A percentile compares a stretch with the other conserved stretches of the same genome.
phyloP scores from a whole-genome alignment of 768 basidiomycete species.

The Pleurotus citrinopileatus region DNA sequence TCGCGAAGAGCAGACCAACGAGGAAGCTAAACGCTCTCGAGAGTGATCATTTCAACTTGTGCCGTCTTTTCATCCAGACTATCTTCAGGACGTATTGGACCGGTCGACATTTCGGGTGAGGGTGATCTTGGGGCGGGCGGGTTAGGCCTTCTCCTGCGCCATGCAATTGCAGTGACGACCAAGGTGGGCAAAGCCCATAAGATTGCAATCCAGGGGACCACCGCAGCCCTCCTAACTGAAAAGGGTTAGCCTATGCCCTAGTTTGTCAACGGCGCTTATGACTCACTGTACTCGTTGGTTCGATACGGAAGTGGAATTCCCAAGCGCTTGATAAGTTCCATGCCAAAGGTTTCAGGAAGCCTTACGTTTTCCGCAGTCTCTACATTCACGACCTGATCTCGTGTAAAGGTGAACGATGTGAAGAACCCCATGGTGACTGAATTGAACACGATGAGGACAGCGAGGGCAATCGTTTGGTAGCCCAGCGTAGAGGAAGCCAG shows the following conservation, averaged over 20 bases:
- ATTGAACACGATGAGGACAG: slow-evolving; percentile 7
- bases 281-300: slow-evolving; percentile 14
- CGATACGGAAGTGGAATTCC: slow-evolving; percentile 14
- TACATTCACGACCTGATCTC: slow-evolving; percentile 11
- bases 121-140: neutral
- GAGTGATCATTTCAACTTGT: neutral
- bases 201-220: neutral
- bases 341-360: slow-evolving; percentile 4
- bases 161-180: neutral
- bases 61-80: neutral
- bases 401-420: slow-evolving; percentile 13
- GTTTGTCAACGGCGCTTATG: neutral
- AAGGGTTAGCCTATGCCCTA: neutral
- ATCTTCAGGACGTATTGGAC: neutral
- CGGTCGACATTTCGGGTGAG: neutral
- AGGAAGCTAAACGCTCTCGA: neutral
- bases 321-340: slow-evolving; percentile 7
- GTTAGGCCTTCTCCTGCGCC: neutral
- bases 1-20: too few relatives aligned
- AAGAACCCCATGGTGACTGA: slow-evolving; percentile 10
- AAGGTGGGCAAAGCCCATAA: neutral
- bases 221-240: neutral
- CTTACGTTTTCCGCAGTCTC: slow-evolving; percentile 3
- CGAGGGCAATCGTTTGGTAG: slow-evolving; percentile 11
- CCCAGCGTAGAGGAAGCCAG: slow-evolving; percentile 13